Conservation (phyloP, 345 rosid genomes). For the Gossypium mustelinum region DNA sequence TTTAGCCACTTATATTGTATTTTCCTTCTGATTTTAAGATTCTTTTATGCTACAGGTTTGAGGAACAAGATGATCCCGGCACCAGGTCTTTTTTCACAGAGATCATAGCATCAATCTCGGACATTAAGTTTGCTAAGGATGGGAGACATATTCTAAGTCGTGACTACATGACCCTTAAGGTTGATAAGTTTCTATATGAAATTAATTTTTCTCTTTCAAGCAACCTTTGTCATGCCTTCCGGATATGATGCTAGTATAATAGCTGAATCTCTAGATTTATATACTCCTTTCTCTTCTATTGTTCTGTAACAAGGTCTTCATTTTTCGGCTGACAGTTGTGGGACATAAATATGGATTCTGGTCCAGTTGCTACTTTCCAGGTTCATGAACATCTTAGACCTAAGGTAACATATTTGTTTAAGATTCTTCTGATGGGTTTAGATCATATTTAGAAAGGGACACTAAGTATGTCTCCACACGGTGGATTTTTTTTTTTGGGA, state of each 20-base stretch:
- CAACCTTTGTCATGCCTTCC: neutral
- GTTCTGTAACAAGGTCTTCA: conserved; percentile 12
- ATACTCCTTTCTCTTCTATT: neutral
- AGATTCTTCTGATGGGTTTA: neutral
- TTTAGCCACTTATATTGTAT: neutral
- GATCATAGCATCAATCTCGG: conserved; percentile 98
- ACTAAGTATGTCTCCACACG: neutral
- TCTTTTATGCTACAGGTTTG: conserved; percentile 56
- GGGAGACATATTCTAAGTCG: conserved; percentile 96
- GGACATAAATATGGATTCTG: conserved; percentile 36
- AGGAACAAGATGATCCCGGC: conserved; percentile 89
- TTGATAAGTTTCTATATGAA: conserved; percentile 17
- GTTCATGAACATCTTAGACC: conserved; percentile 76
- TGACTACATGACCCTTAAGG: conserved; percentile 99
- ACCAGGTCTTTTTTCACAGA: conserved; percentile 97
- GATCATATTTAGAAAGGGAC: conserved; percentile 8
- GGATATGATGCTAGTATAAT: neutral
- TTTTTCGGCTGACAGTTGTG: conserved; percentile 44
- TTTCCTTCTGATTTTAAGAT: neutral
- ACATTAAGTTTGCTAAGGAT: conserved; percentile 81
- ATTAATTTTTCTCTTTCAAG: neutral
- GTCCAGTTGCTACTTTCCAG: conserved; percentile 78
- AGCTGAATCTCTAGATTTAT: neutral
- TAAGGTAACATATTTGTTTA: conserved; percentile 23
- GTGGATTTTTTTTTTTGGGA: conserved; percentile 9